phyloP scores from a whole-genome alignment of 768 basidiomycete species.

The Suillus subaureus region DNA sequence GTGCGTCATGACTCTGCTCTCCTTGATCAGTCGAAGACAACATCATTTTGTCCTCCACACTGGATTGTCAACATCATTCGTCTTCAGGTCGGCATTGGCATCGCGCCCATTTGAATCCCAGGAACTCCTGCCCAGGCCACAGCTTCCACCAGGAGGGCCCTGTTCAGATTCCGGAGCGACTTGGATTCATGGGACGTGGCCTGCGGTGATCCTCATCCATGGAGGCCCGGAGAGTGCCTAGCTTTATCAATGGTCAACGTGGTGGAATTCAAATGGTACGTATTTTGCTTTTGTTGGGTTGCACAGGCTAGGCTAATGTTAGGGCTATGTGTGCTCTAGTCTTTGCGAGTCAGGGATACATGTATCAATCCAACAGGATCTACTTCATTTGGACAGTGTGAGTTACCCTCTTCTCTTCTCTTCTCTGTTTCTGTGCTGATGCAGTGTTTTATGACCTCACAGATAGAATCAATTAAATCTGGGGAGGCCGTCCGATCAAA shows the following conservation, averaged over 20 bases:
- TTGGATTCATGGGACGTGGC: conserved; percentile 80
- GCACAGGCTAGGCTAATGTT: background rate
- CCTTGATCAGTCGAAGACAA: no score
- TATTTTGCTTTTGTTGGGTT: conserved; percentile 4
- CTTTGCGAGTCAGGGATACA: conserved; percentile 88
- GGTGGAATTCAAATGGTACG: conserved; percentile 88
- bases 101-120: no score
- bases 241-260: conserved; percentile 88
- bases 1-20: no score
- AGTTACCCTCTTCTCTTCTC: conserved; percentile 1
- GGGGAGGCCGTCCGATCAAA: no score
- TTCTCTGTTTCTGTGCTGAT: conserved; percentile 1
- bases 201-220: conserved; percentile 81
- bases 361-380: conserved; percentile 94
- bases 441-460: conserved; percentile 61
- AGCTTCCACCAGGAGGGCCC: no score
- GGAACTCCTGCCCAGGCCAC: no score
- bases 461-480: conserved; percentile 74
- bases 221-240: conserved; percentile 85
- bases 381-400: conserved; percentile 90
- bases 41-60: no score
- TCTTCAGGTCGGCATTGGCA: no score
- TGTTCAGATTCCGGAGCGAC: no score
- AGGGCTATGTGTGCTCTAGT: conserved; percentile 39
- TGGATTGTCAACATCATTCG: no score